Evolutionary conservation across 257 asterid species (phyloP), one percentile per base, ranked within the genome.

Genomic region (Nicotiana attenuata): DNA sequence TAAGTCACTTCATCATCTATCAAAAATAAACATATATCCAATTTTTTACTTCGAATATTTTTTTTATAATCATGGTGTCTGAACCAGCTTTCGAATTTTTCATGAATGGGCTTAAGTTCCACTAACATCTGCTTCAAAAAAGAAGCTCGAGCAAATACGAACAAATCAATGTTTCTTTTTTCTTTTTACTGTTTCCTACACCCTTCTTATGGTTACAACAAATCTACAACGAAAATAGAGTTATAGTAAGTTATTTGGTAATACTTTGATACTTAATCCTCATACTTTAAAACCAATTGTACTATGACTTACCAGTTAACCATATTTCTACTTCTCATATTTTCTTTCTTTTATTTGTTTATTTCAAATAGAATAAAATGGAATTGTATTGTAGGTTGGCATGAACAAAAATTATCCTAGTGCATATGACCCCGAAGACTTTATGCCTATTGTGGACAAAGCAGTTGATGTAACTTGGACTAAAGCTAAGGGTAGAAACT

Each of bases 371-470:
- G 53, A 67, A 35, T 19, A 67, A 67, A 16, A 35, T 67, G 10
- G 14, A 35, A 67, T 7, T 38, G 10, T 68, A n/a, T 68, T 50
- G 45, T 73, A 73, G 79, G 63, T 24, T 50, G 45, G 26, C 79
- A 73, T 73, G 41, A 73, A 73, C 61, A 73, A 73, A 73, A 7
- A 73, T 35, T 22, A 47, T 22, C 22, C 20, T 47, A 73, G 41
- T 24, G 33, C 79, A 15, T 73, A 73, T 73, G 61, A 73, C 3
- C 38, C 35, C 7, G 41, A 73, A 47, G 61, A 73, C 38, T 73
- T 77, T 10, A 82, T 77, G 15, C 89, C 79, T 15, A 56, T 84
- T 81, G 91, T 89, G 59, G 96, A 92, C 77, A 95, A 93, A 85
- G 22, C 88, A 8, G 88, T 91, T 11, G 86, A 91, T 85, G 82